Percentiles rank a stretch among this genome's conserved stretches.
Conservation (phyloP, 805 yeast genomes). For the Zygosaccharomyces pseudorouxii region DNA sequence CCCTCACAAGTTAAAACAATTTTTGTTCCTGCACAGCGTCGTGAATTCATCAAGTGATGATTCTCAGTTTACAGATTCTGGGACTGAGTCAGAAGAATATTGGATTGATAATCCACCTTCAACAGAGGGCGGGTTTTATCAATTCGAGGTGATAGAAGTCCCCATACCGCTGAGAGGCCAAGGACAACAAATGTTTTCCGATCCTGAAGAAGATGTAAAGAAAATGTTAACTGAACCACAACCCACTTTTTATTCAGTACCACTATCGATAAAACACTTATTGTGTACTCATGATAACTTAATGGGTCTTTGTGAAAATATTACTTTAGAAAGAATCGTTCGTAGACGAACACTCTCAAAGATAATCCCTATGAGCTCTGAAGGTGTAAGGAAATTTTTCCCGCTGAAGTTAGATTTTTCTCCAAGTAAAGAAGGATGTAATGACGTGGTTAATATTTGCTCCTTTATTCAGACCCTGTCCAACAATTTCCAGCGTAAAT, state of each 20-base stretch:
- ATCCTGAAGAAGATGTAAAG: conserved; percentile 2
- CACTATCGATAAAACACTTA: conserved; percentile 8
- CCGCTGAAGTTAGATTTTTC: conserved; percentile 8
- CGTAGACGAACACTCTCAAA: conserved; percentile 10
- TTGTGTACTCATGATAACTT: conserved; percentile 10
- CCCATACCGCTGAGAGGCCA: conserved; percentile 7
- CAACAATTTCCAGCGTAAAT: conserved; percentile 9
- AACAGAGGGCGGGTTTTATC: neutral
- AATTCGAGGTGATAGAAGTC: conserved; percentile 9
- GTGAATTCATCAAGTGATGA: conserved; percentile 14
- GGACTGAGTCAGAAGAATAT: conserved; percentile 1
- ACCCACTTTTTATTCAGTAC: conserved; percentile 8
- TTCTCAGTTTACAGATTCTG: conserved; percentile 9
- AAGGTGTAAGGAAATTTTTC: conserved; percentile 9
- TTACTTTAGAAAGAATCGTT: conserved; percentile 11
- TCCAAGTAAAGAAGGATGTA: neutral
- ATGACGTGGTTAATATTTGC: conserved; percentile 1
- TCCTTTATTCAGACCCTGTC: conserved; percentile 7
- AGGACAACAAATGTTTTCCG: neutral
- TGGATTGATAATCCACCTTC: conserved; percentile 2
- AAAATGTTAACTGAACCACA: conserved; percentile 6
- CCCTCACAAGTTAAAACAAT: conserved; percentile 8
- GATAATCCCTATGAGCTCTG: conserved; percentile 12
- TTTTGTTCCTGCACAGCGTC: conserved; percentile 11
- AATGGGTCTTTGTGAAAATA: conserved; percentile 10